A percentile compares a stretch with the other conserved stretches of the same genome.
Evolutionary conservation across 2,329 filamentous ascomycete genomes (phyloP).

Genomic region (Didymella pomorum): DNA sequence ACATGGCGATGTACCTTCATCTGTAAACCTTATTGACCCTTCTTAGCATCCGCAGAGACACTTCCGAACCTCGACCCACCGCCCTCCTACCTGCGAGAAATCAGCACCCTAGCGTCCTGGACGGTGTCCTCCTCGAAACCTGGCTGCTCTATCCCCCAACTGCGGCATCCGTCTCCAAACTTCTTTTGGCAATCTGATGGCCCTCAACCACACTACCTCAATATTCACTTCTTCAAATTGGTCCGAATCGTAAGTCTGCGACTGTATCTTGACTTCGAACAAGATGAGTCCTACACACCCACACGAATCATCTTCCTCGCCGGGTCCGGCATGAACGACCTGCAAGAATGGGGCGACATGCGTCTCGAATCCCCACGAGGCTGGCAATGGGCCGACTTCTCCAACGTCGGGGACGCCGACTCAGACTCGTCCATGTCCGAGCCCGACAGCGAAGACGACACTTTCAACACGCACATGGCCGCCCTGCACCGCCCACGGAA

Average conservation of each 20-base stretch:
- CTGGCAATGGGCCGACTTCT: constrained; percentile 86
- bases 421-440: constrained; percentile 30
- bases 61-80: constrained; percentile 42
- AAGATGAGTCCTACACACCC: constrained; percentile 96
- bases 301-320: constrained; percentile 90
- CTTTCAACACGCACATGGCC: constrained; percentile 18
- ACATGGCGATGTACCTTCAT: neutral
- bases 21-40: constrained; percentile 8
- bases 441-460: constrained; percentile 30
- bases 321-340: constrained; percentile 88
- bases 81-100: constrained; percentile 72
- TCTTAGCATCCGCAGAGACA: constrained; percentile 25
- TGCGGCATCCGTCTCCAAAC: constrained; percentile 75
- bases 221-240: constrained; percentile 84
- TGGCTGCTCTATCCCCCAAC: constrained; percentile 78
- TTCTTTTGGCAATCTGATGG: constrained; percentile 89
- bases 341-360: constrained; percentile 86
- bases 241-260: constrained; percentile 80
- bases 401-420: constrained; percentile 63
- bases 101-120: constrained; percentile 83
- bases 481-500: constrained; percentile 11
- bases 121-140: constrained; percentile 84
- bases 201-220: constrained; percentile 81
- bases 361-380: constrained; percentile 80
- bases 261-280: constrained; percentile 88